Evolutionary conservation across 257 asterid species (phyloP).

Genomic region (Thymus mandschuricus): DNA sequence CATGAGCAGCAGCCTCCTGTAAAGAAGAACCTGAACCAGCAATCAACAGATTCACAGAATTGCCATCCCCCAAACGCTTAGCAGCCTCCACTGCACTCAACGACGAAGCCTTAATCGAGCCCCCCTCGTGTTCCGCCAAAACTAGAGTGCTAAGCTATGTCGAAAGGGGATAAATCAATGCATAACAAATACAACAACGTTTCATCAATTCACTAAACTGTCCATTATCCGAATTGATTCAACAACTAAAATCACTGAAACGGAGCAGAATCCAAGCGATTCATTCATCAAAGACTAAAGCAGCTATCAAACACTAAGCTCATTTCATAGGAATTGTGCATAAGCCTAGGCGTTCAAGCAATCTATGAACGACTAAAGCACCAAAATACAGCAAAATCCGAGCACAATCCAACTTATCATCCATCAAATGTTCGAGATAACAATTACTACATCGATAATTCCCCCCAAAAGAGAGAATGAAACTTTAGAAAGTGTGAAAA

Average conservation of each 20-base stretch:
- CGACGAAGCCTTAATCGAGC: slow-evolving; percentile 66
- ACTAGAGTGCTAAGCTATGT: slow-evolving; percentile 80
- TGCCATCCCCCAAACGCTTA: slow-evolving; percentile 61
- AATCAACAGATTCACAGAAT: slow-evolving; percentile 66
- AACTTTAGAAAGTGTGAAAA: no score
- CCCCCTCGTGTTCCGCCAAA: slow-evolving; percentile 83
- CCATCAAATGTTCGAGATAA: neutral
- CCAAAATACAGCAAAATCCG: neutral
- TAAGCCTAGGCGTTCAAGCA: neutral
- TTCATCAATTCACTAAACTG: neutral
- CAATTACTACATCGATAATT: neutral
- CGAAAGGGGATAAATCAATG: slow-evolving; percentile 15
- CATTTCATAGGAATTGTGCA: neutral
- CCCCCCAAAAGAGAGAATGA: neutral
- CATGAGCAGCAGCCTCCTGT: slow-evolving; percentile 75
- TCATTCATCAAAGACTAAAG: neutral
- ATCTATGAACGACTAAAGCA: slow-evolving; percentile 18
- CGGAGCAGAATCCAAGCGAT: slow-evolving; percentile 5
- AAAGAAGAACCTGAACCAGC: slow-evolving; percentile 92
- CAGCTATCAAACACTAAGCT: neutral
- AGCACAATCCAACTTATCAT: slow-evolving; percentile 4
- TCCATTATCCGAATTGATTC: neutral
- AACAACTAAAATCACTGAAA: neutral
- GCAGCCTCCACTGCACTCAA: slow-evolving; percentile 91
- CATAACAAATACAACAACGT: slow-evolving; percentile 1